Evolutionary conservation across 2,329 filamentous ascomycete species (phyloP), one percentile per base, ranked within the genome.

Genomic region (Tricladium varicosporioides): DNA sequence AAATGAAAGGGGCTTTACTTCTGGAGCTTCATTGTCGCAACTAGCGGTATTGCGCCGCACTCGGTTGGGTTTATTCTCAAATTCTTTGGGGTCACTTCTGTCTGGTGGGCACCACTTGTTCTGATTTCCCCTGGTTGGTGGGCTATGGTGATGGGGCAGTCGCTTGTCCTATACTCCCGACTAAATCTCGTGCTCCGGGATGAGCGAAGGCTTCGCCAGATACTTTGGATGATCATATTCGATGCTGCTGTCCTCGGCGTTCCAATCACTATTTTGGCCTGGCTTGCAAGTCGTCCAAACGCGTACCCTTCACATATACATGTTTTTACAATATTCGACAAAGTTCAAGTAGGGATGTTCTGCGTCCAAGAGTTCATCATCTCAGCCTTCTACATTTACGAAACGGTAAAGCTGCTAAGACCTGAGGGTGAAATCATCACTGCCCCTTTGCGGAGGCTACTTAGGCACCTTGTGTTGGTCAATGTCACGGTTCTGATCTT

Each of bases 81-180:
- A 31, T 58, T 58, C 51, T 58, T 55, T 45, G 27, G 15, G 40
- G 13, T 43, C 40, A 43, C 40, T 16, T 43, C 40, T 9, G 44
- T n/a, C 3, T 43, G 40, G 15, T 43, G 40, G 40, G 40, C 40
- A 16, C 40, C 40, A 14, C 40, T 43, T 9, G 15, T 43, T 9
- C 13, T 43, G 13, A 43, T 43, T 43, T 43, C 40, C 9, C 15
- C 40, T 9, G 40, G 40, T 9, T 43, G 40, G 40, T 14, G 13
- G 13, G 15, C 40, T 43, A 43, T 43, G 40, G 40, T 43, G 40
- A 14, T 16, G 40, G 81, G 81, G 0, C 79, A 82, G 63, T 77
- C 77, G 1, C 62, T 81, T 18, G 81, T 84, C 8, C 72, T 84
- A 2, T 84, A 80, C 69, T 83, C 80, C 2, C 76, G 81, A 18